Base-by-base conservation (phyloP, 2,329 filamentous ascomycete genomes). In the Diaporthe sp. region DNA sequence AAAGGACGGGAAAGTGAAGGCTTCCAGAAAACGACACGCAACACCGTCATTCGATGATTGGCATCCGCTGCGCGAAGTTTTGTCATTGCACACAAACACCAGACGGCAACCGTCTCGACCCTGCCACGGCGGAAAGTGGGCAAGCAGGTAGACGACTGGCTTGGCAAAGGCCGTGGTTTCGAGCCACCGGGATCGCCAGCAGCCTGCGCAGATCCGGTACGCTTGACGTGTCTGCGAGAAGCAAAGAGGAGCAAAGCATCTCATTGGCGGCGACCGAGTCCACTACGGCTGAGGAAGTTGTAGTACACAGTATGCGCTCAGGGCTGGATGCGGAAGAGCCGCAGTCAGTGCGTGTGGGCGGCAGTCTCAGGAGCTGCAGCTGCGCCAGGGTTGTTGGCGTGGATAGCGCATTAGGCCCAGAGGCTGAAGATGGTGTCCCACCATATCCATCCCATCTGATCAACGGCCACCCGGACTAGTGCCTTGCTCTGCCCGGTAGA, bases 121-220 rank as follows among this genome's bases (percentile, higher is more conserved):
- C 49, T 34, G 37, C 49, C 49, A 42, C 22, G 34, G 46, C 65
- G 65, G 65, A 10, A 55, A 22, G 65, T 69, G 65, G 49, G 65
- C 65, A 42, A 10, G 17, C 15, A 55, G 31, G 34, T 31, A 22
- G 6, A 31, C 13, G 49, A 12, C 37, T 39, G 49, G 62, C 31
- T 55, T 53, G 65, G 49, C 34, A 46, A 37, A 22, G 61, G 10
- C 61, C 28, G 28, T 44, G 65, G 65, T 69, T 69, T 69, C 65
- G 65, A 69, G 65, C 65, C 65, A 55, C 46, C 65, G 65, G 65
- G 65, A 69, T 69, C 65, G 65, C 49, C 65, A 69, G n/a, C 49
- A 69, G 65, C 65, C 65, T 69, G 65, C 49, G 65, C 34, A 42
- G 65, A 69, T 69, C 65, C 49, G 49, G 65, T 25, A n/a, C 31